Base-by-base conservation (phyloP, 169 alveolate species). In the Prorocentrum cordatum region DNA sequence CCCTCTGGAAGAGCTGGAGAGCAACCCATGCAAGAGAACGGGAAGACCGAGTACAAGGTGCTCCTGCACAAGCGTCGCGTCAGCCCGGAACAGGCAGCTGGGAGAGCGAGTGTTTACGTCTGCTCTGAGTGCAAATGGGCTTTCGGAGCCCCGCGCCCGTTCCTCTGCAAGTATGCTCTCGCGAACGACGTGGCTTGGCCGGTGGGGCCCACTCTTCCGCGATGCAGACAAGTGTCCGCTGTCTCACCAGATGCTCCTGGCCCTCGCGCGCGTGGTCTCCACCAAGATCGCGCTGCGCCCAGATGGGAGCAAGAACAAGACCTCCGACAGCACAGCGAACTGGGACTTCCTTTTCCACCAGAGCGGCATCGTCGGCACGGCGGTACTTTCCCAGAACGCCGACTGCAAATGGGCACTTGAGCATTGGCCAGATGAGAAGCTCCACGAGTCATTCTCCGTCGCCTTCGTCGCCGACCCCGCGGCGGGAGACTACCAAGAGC, bases 171-270 rank as follows among this genome's bases (percentile, higher is more conserved):
- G 24, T 42, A 36, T 20, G 82, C 66, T 12, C 20, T 70, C 27
- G 82, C 82, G 38, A 70, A 70, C 29, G 82, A 70, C 27, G 39
- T 70, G 82, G 82, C 24, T 70, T 22, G 82, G 64, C 14, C 82
- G 64, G 29, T 27, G 32, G 1, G 82, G 42, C 27, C 82, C 82
- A 14, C 42, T 70, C 42, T 45, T 70, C 0, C 38, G 79, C 61
- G 7, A 68, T 6, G 79, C 61, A 0, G 38, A 68, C 24, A n/a
- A n/a, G n/a, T n/a, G n/a, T n/a, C n/a, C n/a, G n/a, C 12, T 68
- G 58, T 36, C 61, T 2, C 61, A 35, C 16, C 38, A 68, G 26
- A 36, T 68, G 61, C 14, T 39, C 20, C 27, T 70, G 82, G 82
- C 66, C 2, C 22, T 39, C 39, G 64, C 82, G 31, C 10, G 39